phyloP scores from a whole-genome alignment of 163 green algal species.

The Chlorella variabilis region DNA sequence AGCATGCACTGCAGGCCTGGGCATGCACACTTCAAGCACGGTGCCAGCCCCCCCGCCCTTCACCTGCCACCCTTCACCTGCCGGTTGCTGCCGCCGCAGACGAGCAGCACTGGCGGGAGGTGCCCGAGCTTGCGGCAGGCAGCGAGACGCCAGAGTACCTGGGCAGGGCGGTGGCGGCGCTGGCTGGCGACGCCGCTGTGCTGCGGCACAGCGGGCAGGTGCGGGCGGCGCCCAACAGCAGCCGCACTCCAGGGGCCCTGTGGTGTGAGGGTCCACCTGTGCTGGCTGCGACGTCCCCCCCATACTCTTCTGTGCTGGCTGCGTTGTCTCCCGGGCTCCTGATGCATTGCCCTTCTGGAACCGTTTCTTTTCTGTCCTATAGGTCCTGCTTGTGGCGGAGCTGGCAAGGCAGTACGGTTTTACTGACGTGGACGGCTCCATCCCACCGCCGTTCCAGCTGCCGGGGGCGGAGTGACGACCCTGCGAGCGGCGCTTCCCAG shows the following conservation, averaged over 20 bases:
- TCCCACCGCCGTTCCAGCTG: slow-evolving; percentile 4
- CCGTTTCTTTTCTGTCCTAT: neutral
- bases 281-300: neutral
- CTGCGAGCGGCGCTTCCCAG: too few relatives aligned
- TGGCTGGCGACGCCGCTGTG: neutral
- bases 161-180: slow-evolving; percentile 16
- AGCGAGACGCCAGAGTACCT: slow-evolving; percentile 27
- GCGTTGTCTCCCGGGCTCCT: too few relatives aligned
- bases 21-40: too few relatives aligned
- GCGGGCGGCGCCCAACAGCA: too few relatives aligned
- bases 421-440: neutral
- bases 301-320: neutral
- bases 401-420: slow-evolving; percentile 8
- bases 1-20: too few relatives aligned
- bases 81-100: neutral
- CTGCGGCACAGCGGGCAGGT: slow-evolving; percentile 12
- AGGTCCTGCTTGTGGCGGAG: slow-evolving; percentile 14
- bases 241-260: too few relatives aligned
- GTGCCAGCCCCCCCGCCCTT: too few relatives aligned
- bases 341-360: too few relatives aligned
- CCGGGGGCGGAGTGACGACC: neutral
- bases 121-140: slow-evolving; percentile 1
- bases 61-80: too few relatives aligned
- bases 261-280: neutral
- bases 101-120: slow-evolving; percentile 10